Conservation (phyloP, 177 flowering plant species). For the Tripterygium wilfordii region DNA sequence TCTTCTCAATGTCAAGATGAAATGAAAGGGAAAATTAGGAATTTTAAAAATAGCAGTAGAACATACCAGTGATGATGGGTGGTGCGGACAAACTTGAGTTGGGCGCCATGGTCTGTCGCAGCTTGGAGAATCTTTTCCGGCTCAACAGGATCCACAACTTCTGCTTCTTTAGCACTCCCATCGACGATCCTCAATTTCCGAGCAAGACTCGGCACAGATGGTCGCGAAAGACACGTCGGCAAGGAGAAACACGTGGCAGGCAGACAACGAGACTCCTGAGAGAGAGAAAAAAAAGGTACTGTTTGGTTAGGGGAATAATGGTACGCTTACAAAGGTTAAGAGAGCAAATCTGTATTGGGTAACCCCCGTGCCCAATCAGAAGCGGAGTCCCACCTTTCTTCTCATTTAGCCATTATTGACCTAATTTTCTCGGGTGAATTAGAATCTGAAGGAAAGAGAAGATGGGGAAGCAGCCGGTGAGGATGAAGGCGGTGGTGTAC, state of each 20-base stretch:
- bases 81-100: constrained; percentile 70
- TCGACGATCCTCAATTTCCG: constrained; percentile 65
- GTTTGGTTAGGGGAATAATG: too few species aligned
- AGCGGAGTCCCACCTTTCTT: too few species aligned
- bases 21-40: not conserved
- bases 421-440: too few species aligned
- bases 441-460: not conserved
- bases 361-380: too few species aligned
- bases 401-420: too few species aligned
- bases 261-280: too few species aligned
- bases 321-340: too few species aligned
- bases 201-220: too few species aligned
- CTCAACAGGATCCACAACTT: constrained; percentile 91
- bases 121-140: constrained; percentile 66
- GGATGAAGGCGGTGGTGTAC: constrained; percentile 80
- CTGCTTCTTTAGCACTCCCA: constrained; percentile 72
- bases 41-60: not conserved
- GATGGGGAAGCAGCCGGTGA: constrained; percentile 78
- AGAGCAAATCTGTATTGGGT: too few species aligned
- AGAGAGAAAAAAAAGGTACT: too few species aligned
- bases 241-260: too few species aligned
- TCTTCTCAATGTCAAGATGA: not conserved
- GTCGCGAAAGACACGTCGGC: too few species aligned
- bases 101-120: constrained; percentile 41
- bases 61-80: constrained; percentile 91